These are phyloP conservation scores for Aspergillus neoniger DNA, from an alignment of 2,329 filamentous ascomycete species.

Conservation along the genomic window DNA sequence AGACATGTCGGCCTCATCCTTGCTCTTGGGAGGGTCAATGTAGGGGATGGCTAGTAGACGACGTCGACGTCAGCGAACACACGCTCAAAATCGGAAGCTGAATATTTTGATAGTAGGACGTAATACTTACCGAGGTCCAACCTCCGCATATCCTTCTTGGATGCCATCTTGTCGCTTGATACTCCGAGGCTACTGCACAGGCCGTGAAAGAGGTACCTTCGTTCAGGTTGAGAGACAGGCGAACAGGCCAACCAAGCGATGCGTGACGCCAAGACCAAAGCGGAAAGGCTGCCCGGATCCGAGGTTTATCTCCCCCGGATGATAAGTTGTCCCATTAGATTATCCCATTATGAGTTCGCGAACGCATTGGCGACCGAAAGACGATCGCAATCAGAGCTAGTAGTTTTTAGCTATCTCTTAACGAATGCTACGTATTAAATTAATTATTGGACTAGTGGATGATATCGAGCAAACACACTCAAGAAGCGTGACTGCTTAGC, in stretches of 20 bases:
- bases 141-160: conserved; percentile 75
- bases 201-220: conserved; percentile 7
- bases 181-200: conserved; percentile 9
- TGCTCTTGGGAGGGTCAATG: conserved; percentile 69
- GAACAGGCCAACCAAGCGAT: conserved; percentile 14
- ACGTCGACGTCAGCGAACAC: conserved; percentile 16
- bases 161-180: conserved; percentile 55
- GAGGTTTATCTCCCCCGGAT: conserved; percentile 3
- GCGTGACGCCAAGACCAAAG: conserved; percentile 26
- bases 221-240: not conserved
- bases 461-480: no score
- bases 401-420: no score
- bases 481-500: not conserved
- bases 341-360: no score
- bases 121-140: conserved; percentile 66
- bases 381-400: no score
- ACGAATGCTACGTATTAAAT: no score
- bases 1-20: conserved; percentile 67
- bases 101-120: no score
- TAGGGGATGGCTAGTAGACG: conserved; percentile 76
- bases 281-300: conserved; percentile 13
- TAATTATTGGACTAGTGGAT: no score
- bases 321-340: conserved; percentile 2
- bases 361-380: no score
- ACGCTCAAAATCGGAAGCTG: not conserved